Evolutionary conservation across 331 rosid genomes (phyloP), one percentile per base, ranked within the genome.

Genomic region (Erythrophleum ivorense): DNA sequence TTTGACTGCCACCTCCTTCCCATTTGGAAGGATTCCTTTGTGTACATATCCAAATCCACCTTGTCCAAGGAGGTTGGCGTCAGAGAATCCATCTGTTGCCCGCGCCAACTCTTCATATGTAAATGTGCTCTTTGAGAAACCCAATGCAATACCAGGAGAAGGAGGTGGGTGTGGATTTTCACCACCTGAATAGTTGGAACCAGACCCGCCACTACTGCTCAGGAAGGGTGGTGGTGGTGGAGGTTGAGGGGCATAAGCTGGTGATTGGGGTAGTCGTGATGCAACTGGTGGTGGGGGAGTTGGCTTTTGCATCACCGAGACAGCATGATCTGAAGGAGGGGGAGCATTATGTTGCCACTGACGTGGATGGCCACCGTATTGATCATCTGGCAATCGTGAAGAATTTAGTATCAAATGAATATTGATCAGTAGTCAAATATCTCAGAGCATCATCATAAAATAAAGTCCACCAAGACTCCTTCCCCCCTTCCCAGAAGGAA

Each of bases 31-130:
- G 16, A 93, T 73, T 75, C 99, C 99, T 78, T 88, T 91, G 68
- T 95, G 99, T 19, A 95, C 99, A 71, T 89, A 93, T 65, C 99
- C 99, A 79, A 95, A 95, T 75, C 99, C 99, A 74, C 99, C 99
- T 83, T 89, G 94, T 71, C 99, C 99, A 3, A 95, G 98, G 69
- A 95, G 94, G 82, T 93, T 95, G 54, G 98, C 97, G 76, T 95
- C 94, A 0, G 99, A 91, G 90, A 95, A 95, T 31, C 99, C 98
- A 80, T 95, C 97, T 0, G 99, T 93, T 64, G 99, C 99, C 64
- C 92, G 86, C 6, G 94, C 94, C 81, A 95, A 85, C 74, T 95
- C 97, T 77, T 95, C 98, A 0, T 95, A 95, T 0, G 92, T 55
- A 49, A 95, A 95, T 0, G 89, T 85, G 86, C 94, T 93, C 78